Evolutionary conservation across 805 yeast genomes (phyloP), one percentile per base, ranked within the genome.

Genomic region (Candida methanosorbosa): DNA sequence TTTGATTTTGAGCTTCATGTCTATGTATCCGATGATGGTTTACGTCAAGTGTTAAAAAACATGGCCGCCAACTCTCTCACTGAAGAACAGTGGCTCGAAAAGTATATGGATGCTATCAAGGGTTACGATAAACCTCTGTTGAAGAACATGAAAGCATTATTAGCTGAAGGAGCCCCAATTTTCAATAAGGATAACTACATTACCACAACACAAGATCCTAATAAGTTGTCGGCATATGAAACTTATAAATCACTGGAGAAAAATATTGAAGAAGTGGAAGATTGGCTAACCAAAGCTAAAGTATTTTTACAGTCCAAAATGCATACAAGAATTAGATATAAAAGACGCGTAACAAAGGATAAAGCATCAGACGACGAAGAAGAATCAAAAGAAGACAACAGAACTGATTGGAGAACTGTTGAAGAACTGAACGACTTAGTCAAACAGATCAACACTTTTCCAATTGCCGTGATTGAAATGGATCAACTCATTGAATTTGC

Each of bases 271-370:
- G 51, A 57, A 14, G 71, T 81, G 1, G 66, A 64, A 32, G 52
- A 49, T 8, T 76, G 82, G 69, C 60, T 68, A 17, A 77, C 71
- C 14, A 66, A 67, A 24, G 81, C 81, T 18, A 76, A 72, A 40
- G 58, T 55, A 2, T 49, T 78, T 15, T 48, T 81, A 41, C 63
- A 74, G 9, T 62, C 69, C 28, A 74, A 65, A 46, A 75, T 67
- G 34, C 69, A 68, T 21, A 72, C 69, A 34, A 53, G 80, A 37
- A 68, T 71, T 34, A 44, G 59, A 32, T 38, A 41, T 46, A 33
- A 44, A 35, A 29, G 25, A 20, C 17, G 27, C 25, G 26, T 41
- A 30, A 15, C 25, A n/a, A 16, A 16, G 3, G 19, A n/a, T n/a
- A 37, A 30, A n/a, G 29, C 14, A 4, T 8, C 36, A 41, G 13